Evolutionary conservation across 208 protist species (phyloP).

Genomic region (Borovskyia barvae): DNA sequence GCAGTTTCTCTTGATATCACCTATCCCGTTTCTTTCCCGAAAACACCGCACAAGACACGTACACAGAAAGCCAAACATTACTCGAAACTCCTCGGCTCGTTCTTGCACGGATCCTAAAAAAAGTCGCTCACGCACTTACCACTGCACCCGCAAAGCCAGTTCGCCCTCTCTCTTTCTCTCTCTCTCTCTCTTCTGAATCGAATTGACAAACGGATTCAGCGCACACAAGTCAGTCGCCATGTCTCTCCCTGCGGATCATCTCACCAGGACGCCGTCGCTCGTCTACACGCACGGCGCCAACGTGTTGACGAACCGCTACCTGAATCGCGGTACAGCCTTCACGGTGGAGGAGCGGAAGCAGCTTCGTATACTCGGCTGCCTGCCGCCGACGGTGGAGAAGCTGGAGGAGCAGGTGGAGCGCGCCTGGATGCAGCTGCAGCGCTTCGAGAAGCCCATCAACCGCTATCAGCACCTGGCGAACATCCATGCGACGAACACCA

Average conservation of each 20-base stretch:
- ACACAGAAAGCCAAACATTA: no score
- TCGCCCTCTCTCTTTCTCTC: slow-evolving; percentile 13
- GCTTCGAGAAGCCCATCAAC: slow-evolving; percentile 84
- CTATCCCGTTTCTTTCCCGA: no score
- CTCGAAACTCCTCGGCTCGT: no score
- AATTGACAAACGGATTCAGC: no score
- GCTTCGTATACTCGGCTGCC: slow-evolving; percentile 56
- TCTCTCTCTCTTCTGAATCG: neutral
- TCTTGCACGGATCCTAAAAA: no score
- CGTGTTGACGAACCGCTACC: slow-evolving; percentile 73
- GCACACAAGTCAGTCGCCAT: neutral
- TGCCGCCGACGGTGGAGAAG: slow-evolving; percentile 75
- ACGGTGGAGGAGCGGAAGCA: slow-evolving; percentile 71
- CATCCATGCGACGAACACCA: slow-evolving; percentile 74
- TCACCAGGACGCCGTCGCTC: slow-evolving; percentile 16
- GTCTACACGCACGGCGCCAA: slow-evolving; percentile 28
- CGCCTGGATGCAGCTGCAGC: slow-evolving; percentile 60
- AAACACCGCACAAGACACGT: no score
- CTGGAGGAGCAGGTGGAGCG: slow-evolving; percentile 78
- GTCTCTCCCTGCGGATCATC: neutral
- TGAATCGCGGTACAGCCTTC: slow-evolving; percentile 81
- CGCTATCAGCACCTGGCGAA: slow-evolving; percentile 70
- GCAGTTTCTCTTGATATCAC: no score
- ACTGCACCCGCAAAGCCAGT: neutral
- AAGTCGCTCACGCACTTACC: no score